Conservation (phyloP, 75 land plant genomes). For the Picea sitchensis region DNA sequence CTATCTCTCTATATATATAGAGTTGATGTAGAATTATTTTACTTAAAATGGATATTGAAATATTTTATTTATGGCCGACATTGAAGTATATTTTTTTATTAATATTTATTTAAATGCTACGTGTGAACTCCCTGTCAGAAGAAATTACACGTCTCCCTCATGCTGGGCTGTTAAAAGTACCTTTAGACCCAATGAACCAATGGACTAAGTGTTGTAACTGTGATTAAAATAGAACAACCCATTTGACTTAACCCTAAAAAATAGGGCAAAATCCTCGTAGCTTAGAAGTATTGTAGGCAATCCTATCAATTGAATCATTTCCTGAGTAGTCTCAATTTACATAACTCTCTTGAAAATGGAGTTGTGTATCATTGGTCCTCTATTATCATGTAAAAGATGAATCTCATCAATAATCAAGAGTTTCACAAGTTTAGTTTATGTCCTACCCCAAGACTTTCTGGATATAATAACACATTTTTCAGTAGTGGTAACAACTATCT, state of each 20-base stretch:
- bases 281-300: constrained; percentile 90
- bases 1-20: too few relatives aligned
- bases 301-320: constrained; percentile 83
- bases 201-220: constrained; percentile 86
- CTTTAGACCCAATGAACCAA: constrained; percentile 92
- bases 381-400: constrained; percentile 91
- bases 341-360: constrained; percentile 88
- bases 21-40: too few relatives aligned
- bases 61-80: too few relatives aligned
- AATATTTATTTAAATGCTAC: too few relatives aligned
- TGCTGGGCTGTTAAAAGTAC: too few relatives aligned
- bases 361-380: constrained; percentile 93
- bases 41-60: too few relatives aligned
- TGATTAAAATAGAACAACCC: constrained; percentile 92
- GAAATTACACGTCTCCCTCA: too few relatives aligned
- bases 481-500: constrained; percentile 94
- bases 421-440: constrained; percentile 89
- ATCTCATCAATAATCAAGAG: constrained; percentile 94
- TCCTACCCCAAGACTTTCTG: constrained; percentile 89
- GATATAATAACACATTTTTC: constrained; percentile 99
- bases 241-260: constrained; percentile 62
- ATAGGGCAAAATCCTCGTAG: constrained; percentile 85
- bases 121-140: too few relatives aligned
- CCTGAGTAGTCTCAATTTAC: constrained; percentile 79
- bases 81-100: too few relatives aligned